Base-by-base conservation (phyloP, 1,284 basidiomycete genomes). In the Mycosarcoma mackinlayi region DNA sequence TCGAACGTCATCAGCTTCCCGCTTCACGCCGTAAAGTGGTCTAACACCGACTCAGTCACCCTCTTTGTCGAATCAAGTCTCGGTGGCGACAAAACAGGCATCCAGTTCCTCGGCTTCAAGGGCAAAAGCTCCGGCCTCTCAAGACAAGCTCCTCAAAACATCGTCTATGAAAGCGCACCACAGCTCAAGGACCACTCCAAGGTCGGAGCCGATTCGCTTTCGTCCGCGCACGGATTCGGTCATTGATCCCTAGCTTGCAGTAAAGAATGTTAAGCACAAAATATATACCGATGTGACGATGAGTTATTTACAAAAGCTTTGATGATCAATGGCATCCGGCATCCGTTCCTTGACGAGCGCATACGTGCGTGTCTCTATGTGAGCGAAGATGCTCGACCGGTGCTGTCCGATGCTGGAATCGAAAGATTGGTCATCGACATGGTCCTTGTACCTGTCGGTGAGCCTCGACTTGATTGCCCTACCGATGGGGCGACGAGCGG, bases 131-230 rank as follows among this genome's bases (percentile, higher is more conserved):
- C 62, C 3, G 60, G 64, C 6, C 39, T 39, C 46, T 46, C 51
- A 14, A 23, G 70, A 8, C 59, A 59, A 31, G 63, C 69, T 3
- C 79, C 80, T 0, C 51, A 63, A 3, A 75, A 74, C 35, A 73
- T 82, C 51, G 68, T 82, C 42, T 82, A 82, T 52, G 80, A 82
- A 59, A 57, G 69, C 34, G 73, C 80, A 5, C 80, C 80, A 0
- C 73, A 77, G 58, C 47, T 76, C 56, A 73, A 79, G 34, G 78
- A 79, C 37, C 79, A 81, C 42, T 28, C 63, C 41, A 76, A 73
- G 37, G 59, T 76, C 13, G 63, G 57, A 6, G 6, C 56, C 7
- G 63, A 66, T n/a, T 16, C 33, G 13, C 33, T 66, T 16, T 38
- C 61, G 3, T 67, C 69, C 14, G 45, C 75, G 11, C 56, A 73